These are phyloP conservation scores for Zygosaccharomyces siamensis DNA, from an alignment of 805 yeast genomes.

Conservation along the genomic window DNA sequence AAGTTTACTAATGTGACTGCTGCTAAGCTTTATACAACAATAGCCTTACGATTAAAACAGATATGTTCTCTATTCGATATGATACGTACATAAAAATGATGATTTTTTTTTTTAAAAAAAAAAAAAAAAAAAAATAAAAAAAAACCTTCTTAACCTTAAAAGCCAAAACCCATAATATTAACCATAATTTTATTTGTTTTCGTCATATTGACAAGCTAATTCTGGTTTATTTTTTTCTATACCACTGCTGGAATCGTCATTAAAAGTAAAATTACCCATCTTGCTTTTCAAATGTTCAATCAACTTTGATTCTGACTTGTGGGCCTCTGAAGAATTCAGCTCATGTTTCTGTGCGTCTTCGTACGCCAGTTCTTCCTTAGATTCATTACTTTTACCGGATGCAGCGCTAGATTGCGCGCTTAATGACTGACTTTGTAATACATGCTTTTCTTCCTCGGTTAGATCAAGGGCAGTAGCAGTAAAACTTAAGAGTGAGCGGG, in stretches of 20 bases:
- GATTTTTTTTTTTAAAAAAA: too few species aligned
- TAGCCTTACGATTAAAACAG: not conserved
- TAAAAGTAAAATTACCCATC: conserved; percentile 15
- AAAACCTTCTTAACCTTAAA: not conserved
- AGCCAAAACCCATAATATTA: not conserved
- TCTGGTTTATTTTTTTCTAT: conserved; percentile 6
- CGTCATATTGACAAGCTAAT: conserved; percentile 3
- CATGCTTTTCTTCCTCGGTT: conserved; percentile 53
- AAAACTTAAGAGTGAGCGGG: conserved; percentile 65
- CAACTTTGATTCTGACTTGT: conserved; percentile 15
- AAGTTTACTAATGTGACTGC: not conserved
- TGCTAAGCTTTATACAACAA: not conserved
- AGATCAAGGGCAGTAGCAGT: conserved; percentile 64
- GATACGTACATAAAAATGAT: not conserved
- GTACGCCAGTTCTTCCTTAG: conserved; percentile 9
- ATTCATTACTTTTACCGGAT: conserved; percentile 6
- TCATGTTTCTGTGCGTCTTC: conserved; percentile 11
- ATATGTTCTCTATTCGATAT: not conserved
- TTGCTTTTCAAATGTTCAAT: conserved; percentile 20
- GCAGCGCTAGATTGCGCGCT: conserved; percentile 26
- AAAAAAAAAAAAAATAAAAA: too few species aligned
- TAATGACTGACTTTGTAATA: conserved; percentile 23
- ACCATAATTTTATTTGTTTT: not conserved
- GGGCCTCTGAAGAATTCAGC: conserved; percentile 9
- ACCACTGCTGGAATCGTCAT: conserved; percentile 2